Evolutionary conservation across 2,329 filamentous ascomycete genomes (phyloP), one percentile per base, ranked within the genome.

Genomic region (Epichloe glyceriae): DNA sequence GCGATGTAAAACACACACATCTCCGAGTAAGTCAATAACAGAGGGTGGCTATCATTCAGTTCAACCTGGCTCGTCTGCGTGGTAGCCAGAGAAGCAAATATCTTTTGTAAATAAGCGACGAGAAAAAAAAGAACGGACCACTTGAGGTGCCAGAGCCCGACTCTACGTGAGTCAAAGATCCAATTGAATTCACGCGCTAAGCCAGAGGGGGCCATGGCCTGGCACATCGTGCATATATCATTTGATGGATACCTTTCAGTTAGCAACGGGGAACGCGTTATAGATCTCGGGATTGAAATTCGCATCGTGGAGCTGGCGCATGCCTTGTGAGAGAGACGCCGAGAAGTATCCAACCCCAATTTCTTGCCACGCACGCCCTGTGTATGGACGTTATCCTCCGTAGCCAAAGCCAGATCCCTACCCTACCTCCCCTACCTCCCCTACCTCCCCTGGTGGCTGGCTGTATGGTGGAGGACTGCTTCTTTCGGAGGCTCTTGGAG

Each of bases 171-270:
- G 47, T 48, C 44, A 52, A 54, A 22, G 39, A 22, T 46, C 52
- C 50, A 37, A 46, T 48, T 37, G 12, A 22, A 19, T 19, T 19
- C 7, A 7, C 10, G 47, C 55, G 52, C 55, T 57, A 57, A 35
- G 19, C 56, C 56, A n/a, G 38, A 56, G 46, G 49, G 46, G 53
- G 56, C 44, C 42, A 57, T 53, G 30, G 45, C 38, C 40, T 30
- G 44, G 52, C 56, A 58, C 37, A 48, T 52, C 37, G 49, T 54
- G 56, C 56, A 55, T 26, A 55, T 26, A 26, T 52, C 22, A 50
- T 35, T 35, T 22, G 30, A 39, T 38, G 45, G 26, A 7, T 12
- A 43, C 20, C 30, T 42, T 26, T 30, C 17, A 49, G 46, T 41
- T 41, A 12, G 11, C 12, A 11, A 41, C 5, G 17, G 17, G 11